Conservation (phyloP, 495 filamentous ascomycete species). For the Astrocystis sublimbata region DNA sequence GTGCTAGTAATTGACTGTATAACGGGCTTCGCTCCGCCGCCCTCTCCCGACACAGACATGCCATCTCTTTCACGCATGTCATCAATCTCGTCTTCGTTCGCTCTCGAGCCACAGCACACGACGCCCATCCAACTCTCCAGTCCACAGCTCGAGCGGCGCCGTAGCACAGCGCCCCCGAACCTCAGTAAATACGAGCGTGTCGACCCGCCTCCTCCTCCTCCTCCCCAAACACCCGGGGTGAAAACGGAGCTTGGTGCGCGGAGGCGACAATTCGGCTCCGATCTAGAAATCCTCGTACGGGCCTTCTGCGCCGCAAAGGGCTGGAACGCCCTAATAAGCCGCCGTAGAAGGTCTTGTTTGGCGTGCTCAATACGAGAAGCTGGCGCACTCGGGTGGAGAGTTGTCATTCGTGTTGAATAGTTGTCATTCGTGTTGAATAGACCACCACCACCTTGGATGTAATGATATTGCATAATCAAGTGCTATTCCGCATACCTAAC, state of each 20-base stretch:
- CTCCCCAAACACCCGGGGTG: conserved; percentile 35
- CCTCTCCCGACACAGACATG: conserved; percentile 34
- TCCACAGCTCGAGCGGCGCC: conserved; percentile 26
- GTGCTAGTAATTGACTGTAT: conserved; percentile 58
- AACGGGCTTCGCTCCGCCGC: conserved; percentile 46
- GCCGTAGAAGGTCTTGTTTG: conserved; percentile 63
- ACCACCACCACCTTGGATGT: background rate
- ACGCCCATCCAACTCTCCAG: conserved; percentile 23
- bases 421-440: conserved; percentile 64
- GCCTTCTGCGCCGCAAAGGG: conserved; percentile 71
- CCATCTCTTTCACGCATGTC: conserved; percentile 34
- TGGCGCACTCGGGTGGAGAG: conserved; percentile 62
- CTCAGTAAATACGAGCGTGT: conserved; percentile 29
- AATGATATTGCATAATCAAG: background rate
- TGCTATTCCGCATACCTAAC: background rate
- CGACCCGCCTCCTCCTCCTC: conserved; percentile 34
- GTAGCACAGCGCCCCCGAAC: conserved; percentile 30
- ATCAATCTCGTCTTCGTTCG: conserved; percentile 34
- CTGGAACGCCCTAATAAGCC: conserved; percentile 66
- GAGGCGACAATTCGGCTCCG: conserved; percentile 53
- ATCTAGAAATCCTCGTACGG: conserved; percentile 64
- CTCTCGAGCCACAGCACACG: conserved; percentile 23
- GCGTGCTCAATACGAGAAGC: conserved; percentile 72
- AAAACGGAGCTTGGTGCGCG: conserved; percentile 53
- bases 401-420: conserved; percentile 64